These are phyloP conservation scores for Pyrus betulifolia DNA, from an alignment of 306 rosid species.

Conservation along the genomic window DNA sequence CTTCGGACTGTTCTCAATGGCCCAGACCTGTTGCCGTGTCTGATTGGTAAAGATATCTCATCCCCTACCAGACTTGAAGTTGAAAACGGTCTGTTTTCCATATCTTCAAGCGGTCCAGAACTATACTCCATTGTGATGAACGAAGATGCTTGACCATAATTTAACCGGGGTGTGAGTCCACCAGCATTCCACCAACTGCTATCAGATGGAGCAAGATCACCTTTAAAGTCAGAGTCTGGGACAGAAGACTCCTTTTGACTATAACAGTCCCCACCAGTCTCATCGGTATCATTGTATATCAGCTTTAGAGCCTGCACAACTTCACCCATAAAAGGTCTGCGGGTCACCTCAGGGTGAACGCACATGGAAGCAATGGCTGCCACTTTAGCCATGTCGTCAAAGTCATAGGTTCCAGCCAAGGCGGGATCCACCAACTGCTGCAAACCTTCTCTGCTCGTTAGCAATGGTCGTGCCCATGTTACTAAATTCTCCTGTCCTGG, in stretches of 20 bases:
- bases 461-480: conserved; percentile 79
- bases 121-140: conserved; percentile 83
- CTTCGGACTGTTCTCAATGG: conserved; percentile 68
- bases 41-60: conserved; percentile 49
- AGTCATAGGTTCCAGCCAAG: conserved; percentile 69
- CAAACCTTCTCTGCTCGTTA: conserved; percentile 71
- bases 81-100: conserved; percentile 66
- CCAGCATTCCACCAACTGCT: conserved; percentile 82
- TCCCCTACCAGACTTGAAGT: conserved; percentile 57
- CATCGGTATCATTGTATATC: conserved; percentile 67
- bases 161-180: conserved; percentile 48
- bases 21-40: conserved; percentile 79
- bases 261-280: conserved; percentile 63
- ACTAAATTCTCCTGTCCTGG: conserved; percentile 82
- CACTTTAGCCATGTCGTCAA: conserved; percentile 86
- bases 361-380: conserved; percentile 96
- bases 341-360: conserved; percentile 74
- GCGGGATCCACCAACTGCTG: conserved; percentile 77
- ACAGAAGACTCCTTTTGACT: conserved; percentile 69
- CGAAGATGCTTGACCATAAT: conserved; percentile 52
- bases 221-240: conserved; percentile 62
- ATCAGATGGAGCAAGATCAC: conserved; percentile 57
- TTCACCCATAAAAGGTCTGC: conserved; percentile 96
- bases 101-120: conserved; percentile 74
- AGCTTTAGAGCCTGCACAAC: conserved; percentile 96